Evolutionary conservation across 306 rosid species (phyloP).

Genomic region (Prunus padus): DNA sequence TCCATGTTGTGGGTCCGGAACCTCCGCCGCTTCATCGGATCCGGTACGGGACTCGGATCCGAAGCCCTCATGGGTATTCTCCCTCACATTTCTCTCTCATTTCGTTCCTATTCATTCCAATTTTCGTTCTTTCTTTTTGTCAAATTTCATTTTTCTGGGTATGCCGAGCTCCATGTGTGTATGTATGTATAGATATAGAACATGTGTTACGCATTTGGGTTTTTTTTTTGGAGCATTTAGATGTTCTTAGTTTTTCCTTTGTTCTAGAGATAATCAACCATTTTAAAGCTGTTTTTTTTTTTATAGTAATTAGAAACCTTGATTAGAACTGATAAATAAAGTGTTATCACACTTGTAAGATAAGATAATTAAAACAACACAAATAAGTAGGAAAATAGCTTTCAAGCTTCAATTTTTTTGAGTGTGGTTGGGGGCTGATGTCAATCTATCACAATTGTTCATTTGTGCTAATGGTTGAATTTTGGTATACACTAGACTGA

Average conservation of each 20-base stretch:
- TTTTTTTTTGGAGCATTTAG: not conserved
- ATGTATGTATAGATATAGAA: not conserved
- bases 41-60: constrained; percentile 90
- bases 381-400: not conserved
- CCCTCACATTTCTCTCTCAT: not conserved
- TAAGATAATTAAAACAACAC: not conserved
- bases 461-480: not conserved
- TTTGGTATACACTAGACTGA: not conserved
- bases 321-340: not conserved
- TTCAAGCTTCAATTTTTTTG: not conserved
- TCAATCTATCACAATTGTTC: not conserved
- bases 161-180: not conserved
- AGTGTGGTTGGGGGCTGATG: not conserved
- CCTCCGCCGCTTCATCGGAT: constrained; percentile 89
- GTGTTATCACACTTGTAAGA: not conserved
- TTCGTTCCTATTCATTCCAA: not conserved
- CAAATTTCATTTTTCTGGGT: constrained; percentile 1
- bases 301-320: not conserved
- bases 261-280: not conserved
- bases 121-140: not conserved
- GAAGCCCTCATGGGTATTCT: constrained; percentile 87
- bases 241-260: not conserved
- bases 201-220: not conserved
- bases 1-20: constrained; percentile 95
- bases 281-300: constrained; percentile 1